These are phyloP conservation scores for Asclepias syriaca DNA, from an alignment of 257 asterid species.

Conservation along the genomic window DNA sequence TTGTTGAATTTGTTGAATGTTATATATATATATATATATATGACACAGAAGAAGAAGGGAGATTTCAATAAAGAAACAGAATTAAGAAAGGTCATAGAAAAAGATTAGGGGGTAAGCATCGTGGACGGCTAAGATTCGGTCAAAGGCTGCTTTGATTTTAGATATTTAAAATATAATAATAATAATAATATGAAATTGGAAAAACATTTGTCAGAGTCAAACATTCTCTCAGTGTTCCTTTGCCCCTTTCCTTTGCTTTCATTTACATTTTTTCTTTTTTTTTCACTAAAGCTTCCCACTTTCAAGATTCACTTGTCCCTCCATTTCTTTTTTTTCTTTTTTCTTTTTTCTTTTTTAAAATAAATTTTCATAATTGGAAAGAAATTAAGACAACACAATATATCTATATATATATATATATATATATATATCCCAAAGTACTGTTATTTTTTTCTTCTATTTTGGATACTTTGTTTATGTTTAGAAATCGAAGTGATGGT, in stretches of 20 bases:
- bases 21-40: too few species aligned
- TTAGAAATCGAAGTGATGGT: too few species aligned
- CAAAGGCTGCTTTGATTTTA: slow-evolving; percentile 47
- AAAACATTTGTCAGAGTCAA: slow-evolving; percentile 36
- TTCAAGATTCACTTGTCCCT: neutral
- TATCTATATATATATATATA: too few species aligned
- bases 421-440: too few species aligned
- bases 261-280: neutral
- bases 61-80: neutral
- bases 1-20: too few species aligned
- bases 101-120: slow-evolving; percentile 4
- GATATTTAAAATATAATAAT: slow-evolving; percentile 10
- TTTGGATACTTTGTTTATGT: too few species aligned
- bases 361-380: too few species aligned
- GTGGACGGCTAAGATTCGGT: slow-evolving; percentile 60
- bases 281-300: neutral
- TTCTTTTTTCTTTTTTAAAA: too few species aligned
- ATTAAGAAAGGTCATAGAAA: slow-evolving; percentile 14
- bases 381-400: too few species aligned
- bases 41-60: too few species aligned
- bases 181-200: slow-evolving; percentile 20
- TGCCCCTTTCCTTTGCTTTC: neutral
- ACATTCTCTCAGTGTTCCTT: slow-evolving; percentile 34
- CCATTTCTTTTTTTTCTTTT: too few species aligned
- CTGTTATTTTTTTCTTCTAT: too few species aligned